Evolutionary conservation across 305 asterid species (phyloP), one percentile per base, ranked within the genome.

Genomic region (Fraxinus floribunda): DNA sequence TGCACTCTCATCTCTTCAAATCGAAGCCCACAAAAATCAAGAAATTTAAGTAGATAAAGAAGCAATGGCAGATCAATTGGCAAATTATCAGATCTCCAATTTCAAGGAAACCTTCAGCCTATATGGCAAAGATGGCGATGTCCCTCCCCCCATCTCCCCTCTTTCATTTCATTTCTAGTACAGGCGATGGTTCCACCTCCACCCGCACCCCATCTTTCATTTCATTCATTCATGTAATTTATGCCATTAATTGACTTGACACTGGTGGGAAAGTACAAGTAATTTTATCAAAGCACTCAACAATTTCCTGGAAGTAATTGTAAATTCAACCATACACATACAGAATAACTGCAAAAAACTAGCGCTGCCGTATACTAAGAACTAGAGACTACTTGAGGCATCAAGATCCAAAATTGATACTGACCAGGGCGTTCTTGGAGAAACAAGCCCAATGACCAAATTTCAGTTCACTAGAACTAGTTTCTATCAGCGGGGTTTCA

Each of bases 401-500:
- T 52, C 64, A 52, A n/a, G 64, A 52, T 16, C 64, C 64, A 16
- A 52, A 52, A 52, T 52, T 52, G 64, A n/a, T n/a, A 55, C 66
- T 55, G 66, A 55, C 66, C 66, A 55, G 10, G 26, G 26, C 66
- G 66, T n/a, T 55, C 66, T 55, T n/a, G 66, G 18, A 85, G 82
- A 83, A 78, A 46, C 18, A 68, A 74, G 84, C 29, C 83, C 77
- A 55, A 72, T 24, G 70, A 83, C 55, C 72, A 41, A 36, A 79
- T 80, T 73, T 73, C 82, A 85, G 85, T 80, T 86, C 85, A 84
- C 70, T 82, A 82, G 75, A 4, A 82, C 82, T 88, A 83, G 74
- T 84, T 86, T 75, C 80, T 78, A 81, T 86, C 90, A 68, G 86
- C 62, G 24, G 71, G 90, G 90, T 86, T 88, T 88, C 64, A 88